phyloP scores from a whole-genome alignment of 495 filamentous ascomycete species.

The Hapsidospora chrysogenum region DNA sequence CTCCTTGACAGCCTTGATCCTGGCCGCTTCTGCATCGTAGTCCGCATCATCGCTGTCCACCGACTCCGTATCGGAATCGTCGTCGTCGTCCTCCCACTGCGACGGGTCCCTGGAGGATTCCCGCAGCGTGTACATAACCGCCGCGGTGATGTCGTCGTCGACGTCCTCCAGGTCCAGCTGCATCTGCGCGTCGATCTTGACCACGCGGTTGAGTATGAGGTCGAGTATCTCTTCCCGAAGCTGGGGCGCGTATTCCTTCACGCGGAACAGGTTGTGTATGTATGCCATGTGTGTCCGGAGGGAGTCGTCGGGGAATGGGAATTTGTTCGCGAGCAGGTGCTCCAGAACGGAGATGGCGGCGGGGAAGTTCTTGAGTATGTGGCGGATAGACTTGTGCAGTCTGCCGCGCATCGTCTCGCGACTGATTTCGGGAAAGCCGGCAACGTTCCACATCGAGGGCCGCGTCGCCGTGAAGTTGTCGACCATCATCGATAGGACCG shows the following conservation, averaged over 20 bases:
- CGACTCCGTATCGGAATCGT: conserved; percentile 41
- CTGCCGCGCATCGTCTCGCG: conserved; percentile 45
- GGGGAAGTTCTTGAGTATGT: conserved; percentile 61
- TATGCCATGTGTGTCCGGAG: conserved; percentile 59
- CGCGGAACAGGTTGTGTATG: conserved; percentile 56
- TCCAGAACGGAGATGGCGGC: conserved; percentile 51
- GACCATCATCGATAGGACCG: conserved; percentile 64
- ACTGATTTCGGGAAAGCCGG: conserved; percentile 40
- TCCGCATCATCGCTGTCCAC: conserved; percentile 30
- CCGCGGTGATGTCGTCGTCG: conserved; percentile 32
- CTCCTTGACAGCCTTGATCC: conserved; percentile 46
- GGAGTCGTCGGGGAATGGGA: conserved; percentile 58
- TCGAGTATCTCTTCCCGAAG: conserved; percentile 71
- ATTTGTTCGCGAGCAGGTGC: conserved; percentile 43
- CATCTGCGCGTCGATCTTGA: conserved; percentile 85
- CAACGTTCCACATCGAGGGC: conserved; percentile 34
- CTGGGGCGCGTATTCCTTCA: conserved; percentile 61
- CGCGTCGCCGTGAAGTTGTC: conserved; percentile 44
- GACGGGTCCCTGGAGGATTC: conserved; percentile 10
- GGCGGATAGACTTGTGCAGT: conserved; percentile 56
- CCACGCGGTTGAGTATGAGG: conserved; percentile 63
- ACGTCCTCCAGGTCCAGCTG: conserved; percentile 83
- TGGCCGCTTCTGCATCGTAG: conserved; percentile 22
- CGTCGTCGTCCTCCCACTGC: conserved; percentile 39
- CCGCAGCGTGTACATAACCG: conserved; percentile 22